A percentile compares a stretch with the other conserved stretches of the same genome.
Evolutionary conservation across 1,284 basidiomycete genomes (phyloP).

Genomic region (Heliocybe sulcata): DNA sequence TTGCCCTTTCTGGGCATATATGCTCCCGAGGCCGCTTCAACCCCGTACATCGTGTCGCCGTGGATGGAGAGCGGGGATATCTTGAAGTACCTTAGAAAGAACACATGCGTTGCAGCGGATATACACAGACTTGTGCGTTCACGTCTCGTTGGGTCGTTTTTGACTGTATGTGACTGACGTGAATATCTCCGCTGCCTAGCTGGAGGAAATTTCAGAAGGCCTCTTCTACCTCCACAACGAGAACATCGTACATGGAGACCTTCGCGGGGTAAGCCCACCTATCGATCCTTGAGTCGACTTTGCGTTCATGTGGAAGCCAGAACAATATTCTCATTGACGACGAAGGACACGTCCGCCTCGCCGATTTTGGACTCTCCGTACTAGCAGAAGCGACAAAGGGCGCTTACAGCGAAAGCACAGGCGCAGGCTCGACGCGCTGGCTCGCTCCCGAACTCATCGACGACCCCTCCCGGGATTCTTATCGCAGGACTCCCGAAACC

Average conservation of each 20-base stretch:
- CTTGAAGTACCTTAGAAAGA: not conserved
- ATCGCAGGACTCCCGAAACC: no score
- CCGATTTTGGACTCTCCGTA: constrained; percentile 3
- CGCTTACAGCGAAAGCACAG: not conserved
- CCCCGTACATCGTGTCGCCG: not conserved
- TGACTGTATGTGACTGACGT: no score
- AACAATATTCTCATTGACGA: constrained; percentile 3
- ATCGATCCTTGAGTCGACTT: not conserved
- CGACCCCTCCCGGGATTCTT: no score
- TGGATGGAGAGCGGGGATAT: constrained; percentile 2
- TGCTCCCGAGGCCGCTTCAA: not conserved
- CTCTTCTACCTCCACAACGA: constrained; percentile 2
- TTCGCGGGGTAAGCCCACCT: constrained; percentile 1
- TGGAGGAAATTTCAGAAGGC: not conserved
- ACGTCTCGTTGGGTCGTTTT: no score
- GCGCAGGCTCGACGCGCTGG: not conserved
- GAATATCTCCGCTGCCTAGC: not conserved
- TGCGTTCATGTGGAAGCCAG: not conserved
- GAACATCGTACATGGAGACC: constrained; percentile 5
- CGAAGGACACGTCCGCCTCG: not conserved
- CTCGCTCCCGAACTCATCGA: not conserved
- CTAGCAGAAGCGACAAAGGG: not conserved
- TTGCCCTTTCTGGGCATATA: constrained; percentile 3
- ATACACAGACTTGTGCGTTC: not conserved
- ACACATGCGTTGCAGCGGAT: not conserved